Evolutionary conservation across 805 yeast species (phyloP).

Genomic region (Tetrapisispora phaffii): DNA sequence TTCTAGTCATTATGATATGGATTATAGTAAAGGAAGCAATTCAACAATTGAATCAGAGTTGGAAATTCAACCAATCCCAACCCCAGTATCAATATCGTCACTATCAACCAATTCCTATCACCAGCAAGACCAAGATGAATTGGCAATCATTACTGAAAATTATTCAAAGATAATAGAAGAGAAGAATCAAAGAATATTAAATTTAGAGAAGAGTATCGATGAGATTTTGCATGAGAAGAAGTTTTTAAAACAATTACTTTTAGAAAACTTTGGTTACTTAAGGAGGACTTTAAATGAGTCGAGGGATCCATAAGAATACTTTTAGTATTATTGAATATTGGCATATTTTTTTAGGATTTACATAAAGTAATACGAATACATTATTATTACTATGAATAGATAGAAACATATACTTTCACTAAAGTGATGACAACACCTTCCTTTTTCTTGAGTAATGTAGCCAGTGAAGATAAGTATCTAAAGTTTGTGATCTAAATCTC

Average conservation of each 20-base stretch:
- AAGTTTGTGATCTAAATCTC: neutral
- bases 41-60: neutral
- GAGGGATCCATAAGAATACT: neutral
- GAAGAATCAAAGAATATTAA: neutral
- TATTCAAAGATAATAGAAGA: conserved; percentile 1
- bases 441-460: too few species aligned
- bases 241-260: neutral
- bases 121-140: neutral
- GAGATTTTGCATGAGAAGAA: conserved; percentile 1
- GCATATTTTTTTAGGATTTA: conserved; percentile 1
- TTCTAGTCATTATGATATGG: neutral
- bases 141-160: neutral
- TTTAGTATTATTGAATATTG: neutral
- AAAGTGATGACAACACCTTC: too few species aligned
- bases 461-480: neutral
- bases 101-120: neutral
- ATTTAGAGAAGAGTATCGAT: neutral
- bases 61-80: neutral
- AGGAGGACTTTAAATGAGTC: neutral
- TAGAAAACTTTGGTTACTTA: conserved; percentile 2
- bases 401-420: too few species aligned
- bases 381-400: neutral
- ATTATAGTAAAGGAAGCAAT: neutral
- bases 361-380: neutral
- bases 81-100: conserved; percentile 1